phyloP scores from a whole-genome alignment of 1,284 basidiomycete species.

The Pyrrhoderma lamaoense region DNA sequence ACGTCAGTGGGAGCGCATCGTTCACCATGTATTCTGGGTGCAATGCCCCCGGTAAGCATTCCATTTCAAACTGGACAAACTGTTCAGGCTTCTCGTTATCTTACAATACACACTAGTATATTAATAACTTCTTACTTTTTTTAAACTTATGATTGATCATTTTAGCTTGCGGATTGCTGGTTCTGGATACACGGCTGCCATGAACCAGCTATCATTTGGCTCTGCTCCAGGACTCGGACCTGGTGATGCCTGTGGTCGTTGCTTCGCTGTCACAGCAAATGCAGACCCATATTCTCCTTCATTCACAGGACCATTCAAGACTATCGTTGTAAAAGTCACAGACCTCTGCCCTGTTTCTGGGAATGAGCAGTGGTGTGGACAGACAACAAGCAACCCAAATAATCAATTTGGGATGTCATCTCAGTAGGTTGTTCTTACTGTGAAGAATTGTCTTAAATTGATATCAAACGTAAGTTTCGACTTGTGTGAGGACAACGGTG shows the following conservation, averaged over 20 bases:
- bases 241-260: slow-evolving; percentile 56
- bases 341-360: slow-evolving; percentile 44
- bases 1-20: slow-evolving; percentile 41
- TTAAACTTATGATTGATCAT: background rate
- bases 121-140: background rate
- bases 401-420: slow-evolving; percentile 40
- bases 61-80: too few species aligned
- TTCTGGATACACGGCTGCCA: slow-evolving; percentile 47
- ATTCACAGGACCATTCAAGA: slow-evolving; percentile 45
- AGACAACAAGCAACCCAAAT: slow-evolving; percentile 33
- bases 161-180: slow-evolving; percentile 44
- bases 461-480: slow-evolving; percentile 40
- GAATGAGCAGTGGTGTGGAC: slow-evolving; percentile 49
- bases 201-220: slow-evolving; percentile 50
- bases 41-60: slow-evolving; percentile 33
- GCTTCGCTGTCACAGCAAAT: slow-evolving; percentile 45
- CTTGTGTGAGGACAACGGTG: slow-evolving; percentile 52
- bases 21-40: slow-evolving; percentile 53
- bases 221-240: slow-evolving; percentile 40
- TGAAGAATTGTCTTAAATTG: background rate
- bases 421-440: slow-evolving; percentile 34
- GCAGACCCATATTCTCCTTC: slow-evolving; percentile 46
- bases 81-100: too few species aligned
- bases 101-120: too few species aligned
- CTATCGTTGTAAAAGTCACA: slow-evolving; percentile 50